Conservation (phyloP, 352 stramenopile genomes). For the Phytophthora brassicae region DNA sequence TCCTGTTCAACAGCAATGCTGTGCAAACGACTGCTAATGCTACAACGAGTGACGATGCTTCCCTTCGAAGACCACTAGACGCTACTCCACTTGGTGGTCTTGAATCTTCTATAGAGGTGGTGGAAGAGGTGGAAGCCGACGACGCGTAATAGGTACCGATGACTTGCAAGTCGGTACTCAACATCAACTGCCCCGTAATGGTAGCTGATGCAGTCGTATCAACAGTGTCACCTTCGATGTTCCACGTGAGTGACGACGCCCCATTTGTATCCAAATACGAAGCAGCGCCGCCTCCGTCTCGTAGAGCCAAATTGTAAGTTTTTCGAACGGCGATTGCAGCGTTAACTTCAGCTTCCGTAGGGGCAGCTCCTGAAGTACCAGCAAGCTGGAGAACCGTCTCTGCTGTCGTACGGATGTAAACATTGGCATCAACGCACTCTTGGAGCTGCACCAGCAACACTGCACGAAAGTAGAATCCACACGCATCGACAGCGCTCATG, state of each 20-base stretch:
- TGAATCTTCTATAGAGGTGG: slow-evolving; percentile 17
- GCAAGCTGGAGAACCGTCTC: slow-evolving; percentile 34
- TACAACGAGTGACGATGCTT: slow-evolving; percentile 7
- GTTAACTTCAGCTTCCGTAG: slow-evolving; percentile 28
- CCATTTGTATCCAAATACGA: slow-evolving; percentile 12
- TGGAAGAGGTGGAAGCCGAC: slow-evolving; percentile 12
- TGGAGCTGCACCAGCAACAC: slow-evolving; percentile 32
- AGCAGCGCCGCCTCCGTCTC: slow-evolving; percentile 20
- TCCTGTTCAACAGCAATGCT: slow-evolving; percentile 21
- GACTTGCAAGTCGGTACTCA: slow-evolving; percentile 35
- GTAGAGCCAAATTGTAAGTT: slow-evolving; percentile 32
- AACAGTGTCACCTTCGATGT: slow-evolving; percentile 30
- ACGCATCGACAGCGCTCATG: slow-evolving; percentile 26
- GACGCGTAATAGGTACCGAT: slow-evolving; percentile 36
- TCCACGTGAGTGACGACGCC: slow-evolving; percentile 24
- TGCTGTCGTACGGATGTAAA: slow-evolving; percentile 35
- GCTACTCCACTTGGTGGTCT: slow-evolving; percentile 4
- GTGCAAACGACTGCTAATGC: slow-evolving; percentile 7
- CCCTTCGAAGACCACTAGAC: slow-evolving; percentile 1
- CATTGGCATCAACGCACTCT: slow-evolving; percentile 35
- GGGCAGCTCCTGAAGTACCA: slow-evolving; percentile 13
- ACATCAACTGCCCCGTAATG: slow-evolving; percentile 22
- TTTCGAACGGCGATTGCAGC: slow-evolving; percentile 25
- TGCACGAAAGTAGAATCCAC: slow-evolving; percentile 31
- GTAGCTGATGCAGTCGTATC: slow-evolving; percentile 25